Percentiles rank a stretch among this genome's conserved stretches.
These are phyloP conservation scores for Yarrowia sp. DNA, from an alignment of 805 yeast genomes.

Conservation along the genomic window DNA sequence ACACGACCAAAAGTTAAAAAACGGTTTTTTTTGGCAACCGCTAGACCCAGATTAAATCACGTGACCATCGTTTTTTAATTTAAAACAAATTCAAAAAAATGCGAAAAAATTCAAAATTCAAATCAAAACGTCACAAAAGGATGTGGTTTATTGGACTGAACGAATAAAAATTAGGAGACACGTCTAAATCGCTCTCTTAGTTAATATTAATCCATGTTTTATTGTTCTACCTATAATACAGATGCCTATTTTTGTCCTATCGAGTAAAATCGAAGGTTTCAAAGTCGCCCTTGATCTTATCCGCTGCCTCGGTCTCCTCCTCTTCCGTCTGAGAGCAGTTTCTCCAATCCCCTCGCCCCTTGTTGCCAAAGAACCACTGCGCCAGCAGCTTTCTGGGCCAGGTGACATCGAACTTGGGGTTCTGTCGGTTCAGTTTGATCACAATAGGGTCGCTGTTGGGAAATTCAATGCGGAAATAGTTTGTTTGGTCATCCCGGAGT, in stretches of 20 bases:
- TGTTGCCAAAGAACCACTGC: slow-evolving; percentile 50
- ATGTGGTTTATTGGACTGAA: no score
- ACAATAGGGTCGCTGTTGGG: slow-evolving; percentile 26
- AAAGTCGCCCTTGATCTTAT: slow-evolving; percentile 56
- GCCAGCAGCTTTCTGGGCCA: slow-evolving; percentile 83
- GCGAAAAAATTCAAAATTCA: not conserved
- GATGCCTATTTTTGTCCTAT: not conserved
- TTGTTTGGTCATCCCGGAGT: slow-evolving; percentile 37
- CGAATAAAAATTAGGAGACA: no score
- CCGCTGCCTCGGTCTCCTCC: slow-evolving; percentile 66
- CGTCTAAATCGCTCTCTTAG: no score
- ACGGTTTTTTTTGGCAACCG: not conserved
- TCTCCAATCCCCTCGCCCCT: slow-evolving; percentile 71
- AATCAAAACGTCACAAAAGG: no score
- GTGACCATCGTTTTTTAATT: not conserved
- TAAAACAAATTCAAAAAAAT: not conserved
- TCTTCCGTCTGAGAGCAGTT: slow-evolving; percentile 61
- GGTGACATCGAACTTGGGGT: slow-evolving; percentile 60
- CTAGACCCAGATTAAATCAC: not conserved
- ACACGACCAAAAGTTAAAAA: slow-evolving; percentile 3
- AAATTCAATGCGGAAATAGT: slow-evolving; percentile 33
- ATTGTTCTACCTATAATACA: not conserved
- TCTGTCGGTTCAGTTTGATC: slow-evolving; percentile 27
- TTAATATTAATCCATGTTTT: not conserved
- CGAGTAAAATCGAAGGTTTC: slow-evolving; percentile 52